phyloP scores from a whole-genome alignment of 768 basidiomycete species.

The Chiua virens region DNA sequence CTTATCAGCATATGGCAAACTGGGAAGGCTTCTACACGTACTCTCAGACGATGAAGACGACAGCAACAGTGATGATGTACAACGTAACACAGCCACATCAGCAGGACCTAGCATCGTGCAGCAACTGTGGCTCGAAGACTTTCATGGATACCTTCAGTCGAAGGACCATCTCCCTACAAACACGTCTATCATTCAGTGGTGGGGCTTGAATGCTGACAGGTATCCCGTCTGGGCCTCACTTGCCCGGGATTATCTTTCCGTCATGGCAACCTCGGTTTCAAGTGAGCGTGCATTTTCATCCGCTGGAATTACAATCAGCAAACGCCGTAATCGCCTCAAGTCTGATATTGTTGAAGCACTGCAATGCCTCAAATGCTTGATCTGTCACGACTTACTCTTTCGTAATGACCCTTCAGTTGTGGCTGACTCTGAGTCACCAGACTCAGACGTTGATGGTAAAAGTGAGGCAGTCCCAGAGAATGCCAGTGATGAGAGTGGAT shows the following conservation, averaged over 20 bases:
- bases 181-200: background rate
- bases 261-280: background rate
- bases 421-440: too few species aligned
- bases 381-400: too few species aligned
- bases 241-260: background rate
- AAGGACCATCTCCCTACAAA: background rate
- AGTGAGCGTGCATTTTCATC: background rate
- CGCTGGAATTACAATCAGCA: background rate
- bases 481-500: too few species aligned
- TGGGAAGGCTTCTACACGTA: too few species aligned
- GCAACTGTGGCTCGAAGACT: background rate
- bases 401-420: too few species aligned
- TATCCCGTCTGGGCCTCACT: background rate
- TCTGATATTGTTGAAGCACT: background rate
- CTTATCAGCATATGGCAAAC: background rate
- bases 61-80: background rate
- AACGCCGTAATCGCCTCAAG: background rate
- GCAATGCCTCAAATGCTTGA: background rate
- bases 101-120: too few species aligned
- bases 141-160: too few species aligned
- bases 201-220: background rate
- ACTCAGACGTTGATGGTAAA: too few species aligned
- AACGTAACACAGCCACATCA: background rate
- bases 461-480: too few species aligned
- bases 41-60: too few species aligned